Evolutionary conservation across 139 green algal species (phyloP).

Genomic region (Volvox reticuliferus): DNA sequence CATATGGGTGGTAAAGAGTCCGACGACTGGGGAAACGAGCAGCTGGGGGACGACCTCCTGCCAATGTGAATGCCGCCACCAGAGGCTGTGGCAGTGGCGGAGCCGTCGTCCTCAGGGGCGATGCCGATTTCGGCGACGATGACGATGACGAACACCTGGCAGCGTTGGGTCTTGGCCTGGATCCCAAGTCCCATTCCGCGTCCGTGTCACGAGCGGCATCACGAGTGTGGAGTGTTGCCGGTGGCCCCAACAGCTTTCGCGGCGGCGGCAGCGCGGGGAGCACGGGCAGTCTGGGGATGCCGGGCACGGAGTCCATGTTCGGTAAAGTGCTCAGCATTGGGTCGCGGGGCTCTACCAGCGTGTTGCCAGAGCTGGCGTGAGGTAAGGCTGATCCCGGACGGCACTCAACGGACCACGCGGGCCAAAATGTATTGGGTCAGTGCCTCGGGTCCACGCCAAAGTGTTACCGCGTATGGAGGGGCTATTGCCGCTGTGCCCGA

Average conservation of each 20-base stretch:
- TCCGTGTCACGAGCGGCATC: background rate
- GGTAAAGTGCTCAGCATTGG: constrained; percentile 35
- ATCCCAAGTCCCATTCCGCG: background rate
- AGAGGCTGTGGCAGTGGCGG: background rate
- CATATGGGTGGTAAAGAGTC: constrained; percentile 42
- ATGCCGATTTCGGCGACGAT: background rate
- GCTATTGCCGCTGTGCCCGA: too few relatives aligned
- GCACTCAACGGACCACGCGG: too few relatives aligned
- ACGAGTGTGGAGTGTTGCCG: background rate
- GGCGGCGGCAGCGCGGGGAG: background rate
- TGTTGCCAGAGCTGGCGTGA: constrained; percentile 34
- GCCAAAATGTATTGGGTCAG: too few relatives aligned
- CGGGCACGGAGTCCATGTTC: background rate
- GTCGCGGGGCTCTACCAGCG: constrained; percentile 9
- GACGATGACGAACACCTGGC: constrained; percentile 19
- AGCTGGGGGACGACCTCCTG: constrained; percentile 80
- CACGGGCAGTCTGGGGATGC: too few relatives aligned
- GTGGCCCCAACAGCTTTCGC: background rate
- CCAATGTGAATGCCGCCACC: constrained; percentile 60
- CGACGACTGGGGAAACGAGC: constrained; percentile 79
- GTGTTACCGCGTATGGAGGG: too few relatives aligned
- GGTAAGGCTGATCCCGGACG: too few relatives aligned
- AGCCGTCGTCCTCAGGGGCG: background rate
- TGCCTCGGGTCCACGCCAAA: too few relatives aligned
- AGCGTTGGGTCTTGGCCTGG: constrained; percentile 1